These are phyloP conservation scores for Penicillium oxalicum DNA, from an alignment of 2,329 filamentous ascomycete species.

Conservation along the genomic window DNA sequence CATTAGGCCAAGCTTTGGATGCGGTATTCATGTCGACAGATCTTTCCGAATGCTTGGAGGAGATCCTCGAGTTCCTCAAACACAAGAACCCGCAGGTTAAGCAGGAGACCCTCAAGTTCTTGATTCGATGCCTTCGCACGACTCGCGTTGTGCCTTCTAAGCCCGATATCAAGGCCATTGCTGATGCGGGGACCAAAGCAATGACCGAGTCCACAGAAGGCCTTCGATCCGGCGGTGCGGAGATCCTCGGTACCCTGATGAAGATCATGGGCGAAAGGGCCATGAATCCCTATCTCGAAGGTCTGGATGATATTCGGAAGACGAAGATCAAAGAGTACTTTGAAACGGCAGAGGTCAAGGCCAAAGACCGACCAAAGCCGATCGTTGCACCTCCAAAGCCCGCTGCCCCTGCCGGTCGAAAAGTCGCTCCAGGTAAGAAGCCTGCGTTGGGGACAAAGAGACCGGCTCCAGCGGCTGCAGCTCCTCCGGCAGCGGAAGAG, in stretches of 20 bases:
- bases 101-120: slow-evolving; percentile 86
- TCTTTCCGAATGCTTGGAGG: slow-evolving; percentile 82
- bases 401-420: slow-evolving; percentile 53
- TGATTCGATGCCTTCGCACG: slow-evolving; percentile 78
- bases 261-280: slow-evolving; percentile 96
- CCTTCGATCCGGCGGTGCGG: slow-evolving; percentile 80
- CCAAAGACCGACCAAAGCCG: slow-evolving; percentile 87
- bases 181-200: slow-evolving; percentile 84
- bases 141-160: slow-evolving; percentile 80
- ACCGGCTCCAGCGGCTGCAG: slow-evolving; percentile 37
- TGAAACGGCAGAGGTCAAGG: slow-evolving; percentile 74
- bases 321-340: slow-evolving; percentile 92
- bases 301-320: slow-evolving; percentile 91
- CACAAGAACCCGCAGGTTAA: slow-evolving; percentile 99
- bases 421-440: slow-evolving; percentile 50
- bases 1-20: slow-evolving; percentile 78
- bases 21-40: slow-evolving; percentile 60
- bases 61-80: slow-evolving; percentile 74
- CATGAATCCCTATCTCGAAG: slow-evolving; percentile 88
- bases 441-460: slow-evolving; percentile 45
- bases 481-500: slow-evolving; percentile 12
- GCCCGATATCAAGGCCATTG: slow-evolving; percentile 73
- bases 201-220: slow-evolving; percentile 82
- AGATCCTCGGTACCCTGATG: slow-evolving; percentile 90
- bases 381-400: slow-evolving; percentile 55